These are phyloP conservation scores for Aeschynomene evenia DNA, from an alignment of 306 rosid species.

Conservation along the genomic window DNA sequence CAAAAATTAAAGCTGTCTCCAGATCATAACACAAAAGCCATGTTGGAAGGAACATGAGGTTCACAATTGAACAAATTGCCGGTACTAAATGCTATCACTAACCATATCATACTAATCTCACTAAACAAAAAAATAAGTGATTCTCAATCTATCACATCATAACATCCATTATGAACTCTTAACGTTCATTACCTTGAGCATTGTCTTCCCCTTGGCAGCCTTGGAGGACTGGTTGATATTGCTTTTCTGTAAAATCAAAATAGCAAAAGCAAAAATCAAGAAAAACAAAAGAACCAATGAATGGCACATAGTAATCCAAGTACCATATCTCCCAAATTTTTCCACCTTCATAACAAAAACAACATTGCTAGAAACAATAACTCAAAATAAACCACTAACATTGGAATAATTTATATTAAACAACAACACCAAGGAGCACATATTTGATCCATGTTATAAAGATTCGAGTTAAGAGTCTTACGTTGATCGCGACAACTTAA, in stretches of 20 bases:
- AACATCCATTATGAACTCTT: conserved; percentile 6
- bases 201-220: conserved; percentile 49
- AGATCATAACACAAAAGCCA: conserved; percentile 28
- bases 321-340: background rate
- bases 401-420: background rate
- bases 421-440: too few species aligned
- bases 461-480: too few species aligned
- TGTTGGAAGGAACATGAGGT: conserved; percentile 19
- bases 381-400: background rate
- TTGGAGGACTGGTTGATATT: conserved; percentile 46
- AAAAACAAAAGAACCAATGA: background rate
- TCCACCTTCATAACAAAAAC: conserved; percentile 18
- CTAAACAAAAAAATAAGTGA: background rate
- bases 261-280: background rate
- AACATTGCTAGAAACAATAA: background rate
- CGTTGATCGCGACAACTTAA: too few species aligned
- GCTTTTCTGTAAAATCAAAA: conserved; percentile 57
- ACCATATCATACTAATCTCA: background rate
- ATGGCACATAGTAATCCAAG: conserved; percentile 4
- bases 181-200: conserved; percentile 44
- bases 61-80: background rate
- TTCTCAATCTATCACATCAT: conserved; percentile 19
- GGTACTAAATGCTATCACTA: background rate
- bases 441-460: too few species aligned
- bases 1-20: conserved; percentile 17